These are phyloP conservation scores for Hanseniaspora guilliermondii DNA, from an alignment of 805 yeast species.

Conservation along the genomic window DNA sequence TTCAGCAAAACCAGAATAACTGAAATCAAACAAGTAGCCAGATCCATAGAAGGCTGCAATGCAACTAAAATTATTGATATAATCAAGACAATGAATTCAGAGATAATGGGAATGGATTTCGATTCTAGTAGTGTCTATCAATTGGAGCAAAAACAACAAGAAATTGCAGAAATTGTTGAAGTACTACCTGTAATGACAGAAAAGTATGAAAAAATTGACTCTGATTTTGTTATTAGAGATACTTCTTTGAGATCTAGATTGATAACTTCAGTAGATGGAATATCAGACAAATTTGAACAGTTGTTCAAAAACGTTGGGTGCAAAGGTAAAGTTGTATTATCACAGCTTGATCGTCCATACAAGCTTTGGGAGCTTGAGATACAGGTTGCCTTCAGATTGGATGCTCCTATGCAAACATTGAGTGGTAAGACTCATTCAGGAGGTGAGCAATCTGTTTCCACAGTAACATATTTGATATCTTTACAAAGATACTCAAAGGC, in stretches of 20 bases:
- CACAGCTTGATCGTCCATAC: conserved; percentile 37
- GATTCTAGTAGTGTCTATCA: conserved; percentile 15
- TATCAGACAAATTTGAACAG: conserved; percentile 52
- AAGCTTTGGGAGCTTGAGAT: conserved; percentile 76
- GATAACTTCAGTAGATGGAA: conserved; percentile 37
- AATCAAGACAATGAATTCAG: conserved; percentile 6
- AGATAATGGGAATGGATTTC: conserved; percentile 2
- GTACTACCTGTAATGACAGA: conserved; percentile 19
- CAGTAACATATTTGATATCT: conserved; percentile 80
- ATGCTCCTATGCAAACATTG: conserved; percentile 58
- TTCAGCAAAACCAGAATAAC: not conserved
- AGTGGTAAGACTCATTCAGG: conserved; percentile 42
- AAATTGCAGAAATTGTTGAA: conserved; percentile 20
- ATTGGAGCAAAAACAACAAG: conserved; percentile 24
- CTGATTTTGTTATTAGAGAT: conserved; percentile 31
- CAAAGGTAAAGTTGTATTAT: conserved; percentile 65
- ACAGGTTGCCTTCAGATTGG: conserved; percentile 73
- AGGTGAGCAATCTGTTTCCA: conserved; percentile 93
- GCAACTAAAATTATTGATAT: not conserved
- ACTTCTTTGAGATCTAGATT: conserved; percentile 53
- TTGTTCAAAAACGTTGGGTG: conserved; percentile 68
- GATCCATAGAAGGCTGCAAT: not conserved
- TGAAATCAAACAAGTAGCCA: not conserved
- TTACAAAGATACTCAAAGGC: conserved; percentile 78
- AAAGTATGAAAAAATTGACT: conserved; percentile 23